Conservation (phyloP, 2,329 filamentous ascomycete genomes). For the Colletotrichum phormii region DNA sequence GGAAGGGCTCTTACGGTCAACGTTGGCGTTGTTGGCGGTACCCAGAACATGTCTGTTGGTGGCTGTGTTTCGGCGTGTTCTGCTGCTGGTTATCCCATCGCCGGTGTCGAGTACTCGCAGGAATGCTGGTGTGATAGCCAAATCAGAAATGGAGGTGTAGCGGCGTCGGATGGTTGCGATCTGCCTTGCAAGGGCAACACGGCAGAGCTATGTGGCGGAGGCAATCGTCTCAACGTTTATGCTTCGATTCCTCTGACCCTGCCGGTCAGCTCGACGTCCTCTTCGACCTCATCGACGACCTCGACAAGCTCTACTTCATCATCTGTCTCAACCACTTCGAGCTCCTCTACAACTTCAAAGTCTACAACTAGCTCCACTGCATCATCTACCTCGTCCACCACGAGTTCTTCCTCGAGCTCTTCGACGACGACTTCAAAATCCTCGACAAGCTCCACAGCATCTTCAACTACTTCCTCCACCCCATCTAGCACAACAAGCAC, state of each 20-base stretch:
- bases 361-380: background rate
- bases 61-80: background rate
- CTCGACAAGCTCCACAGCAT: background rate
- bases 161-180: slow-evolving; percentile 44
- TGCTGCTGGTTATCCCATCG: background rate
- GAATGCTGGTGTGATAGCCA: slow-evolving; percentile 41
- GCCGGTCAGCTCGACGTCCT: background rate
- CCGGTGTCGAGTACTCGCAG: slow-evolving; percentile 2
- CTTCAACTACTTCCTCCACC: background rate
- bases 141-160: slow-evolving; percentile 41
- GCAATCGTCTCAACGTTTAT: slow-evolving; percentile 48
- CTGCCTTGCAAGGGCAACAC: slow-evolving; percentile 47
- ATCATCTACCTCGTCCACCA: background rate
- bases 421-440: background rate
- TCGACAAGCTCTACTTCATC: background rate
- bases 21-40: background rate
- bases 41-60: background rate
- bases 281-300: background rate
- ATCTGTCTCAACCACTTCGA: background rate
- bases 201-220: slow-evolving; percentile 47
- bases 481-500: background rate
- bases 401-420: background rate
- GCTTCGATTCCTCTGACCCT: slow-evolving; percentile 4
- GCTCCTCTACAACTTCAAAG: background rate
- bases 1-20: background rate